Base-by-base conservation (phyloP, 331 rosid genomes). In the Pyrus hybrid region DNA sequence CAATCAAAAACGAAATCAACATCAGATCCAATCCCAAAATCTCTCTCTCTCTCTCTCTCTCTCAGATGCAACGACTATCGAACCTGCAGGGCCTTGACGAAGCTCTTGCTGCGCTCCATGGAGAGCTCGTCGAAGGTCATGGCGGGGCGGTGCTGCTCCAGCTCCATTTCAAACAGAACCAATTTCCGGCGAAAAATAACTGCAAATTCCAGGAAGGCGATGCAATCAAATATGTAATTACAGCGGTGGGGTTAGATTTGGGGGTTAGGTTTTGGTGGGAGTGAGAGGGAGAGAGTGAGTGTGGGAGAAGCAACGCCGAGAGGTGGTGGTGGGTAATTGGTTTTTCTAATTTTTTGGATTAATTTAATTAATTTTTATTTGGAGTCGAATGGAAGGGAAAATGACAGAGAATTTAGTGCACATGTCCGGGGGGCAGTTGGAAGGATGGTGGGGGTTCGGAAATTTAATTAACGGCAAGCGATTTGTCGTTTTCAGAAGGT, bases 41-140 rank as follows among this genome's bases (percentile, higher is more conserved):
- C 9, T 33, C 9, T 33, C 8, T 32, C 10, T 35, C 12, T 35
- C 43, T 35, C 37, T 35, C 41, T 35, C 45, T 37, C 45, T 37
- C 45, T 37, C 45, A 37, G 45, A 9, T 37, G 45, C 45, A 37
- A 37, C 45, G 45, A 9, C 45, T 37, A 37, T 18, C 47, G 67
- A 69, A 94, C 98, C 97, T 93, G 98, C 75, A 93, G 85, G 62
- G 98, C 93, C 33, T 85, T 84, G 80, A 91, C 86, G 76, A 93
- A 93, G 86, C 85, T 80, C 83, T 89, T 91, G 87, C 98, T 88
- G 2, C 87, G 88, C 47, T 91, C 97, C 98, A 94, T 94, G 65
- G 94, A 86, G 66, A 84, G 88, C 78, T 90, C 91, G 28, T 91
- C 97, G 80, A 91, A 90, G 43, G 97, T 87, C 99, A 87, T 93